phyloP scores from a whole-genome alignment of 208 protist species.

The Trypanosoma theileri region DNA sequence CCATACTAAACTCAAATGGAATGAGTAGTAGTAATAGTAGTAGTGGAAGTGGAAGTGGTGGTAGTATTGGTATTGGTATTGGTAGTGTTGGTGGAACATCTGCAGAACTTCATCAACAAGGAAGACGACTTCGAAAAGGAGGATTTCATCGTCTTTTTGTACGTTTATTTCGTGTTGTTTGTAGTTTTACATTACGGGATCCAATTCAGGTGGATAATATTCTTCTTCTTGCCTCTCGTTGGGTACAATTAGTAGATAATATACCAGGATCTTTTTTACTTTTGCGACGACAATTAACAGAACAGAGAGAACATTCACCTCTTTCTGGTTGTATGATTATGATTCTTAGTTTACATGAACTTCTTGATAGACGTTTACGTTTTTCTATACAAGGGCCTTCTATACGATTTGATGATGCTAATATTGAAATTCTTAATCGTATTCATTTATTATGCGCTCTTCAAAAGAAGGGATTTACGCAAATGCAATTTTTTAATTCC shows the following conservation, averaged over 20 bases:
- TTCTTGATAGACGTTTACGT: conserved; percentile 69
- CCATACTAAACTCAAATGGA: conserved; percentile 59
- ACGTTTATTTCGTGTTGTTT: conserved; percentile 66
- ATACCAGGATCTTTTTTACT: conserved; percentile 36
- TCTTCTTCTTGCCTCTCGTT: conserved; percentile 42
- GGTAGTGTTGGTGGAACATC: conserved; percentile 4
- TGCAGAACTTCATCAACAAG: conserved; percentile 8
- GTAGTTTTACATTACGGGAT: conserved; percentile 61
- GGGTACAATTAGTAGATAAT: conserved; percentile 47
- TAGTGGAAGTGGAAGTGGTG: conserved; percentile 4
- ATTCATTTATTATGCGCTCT: conserved; percentile 66
- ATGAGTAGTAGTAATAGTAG: conserved; percentile 16
- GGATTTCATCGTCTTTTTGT: conserved; percentile 81
- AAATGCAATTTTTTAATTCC: conserved; percentile 51
- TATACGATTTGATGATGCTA: conserved; percentile 32
- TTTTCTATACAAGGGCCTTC: conserved; percentile 40
- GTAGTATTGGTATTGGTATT: conserved; percentile 12
- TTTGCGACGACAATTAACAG: conserved; percentile 34
- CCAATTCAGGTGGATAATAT: conserved; percentile 33
- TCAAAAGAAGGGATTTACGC: conserved; percentile 56
- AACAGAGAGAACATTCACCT: conserved; percentile 62
- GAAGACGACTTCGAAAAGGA: conserved; percentile 36
- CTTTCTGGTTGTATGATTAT: conserved; percentile 66
- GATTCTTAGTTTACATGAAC: conserved; percentile 55
- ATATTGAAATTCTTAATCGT: conserved; percentile 59